Evolutionary conservation across 176 grass and related monocot species (phyloP), one percentile per base, ranked within the genome.

Genomic region (Metroxylon sagu): DNA sequence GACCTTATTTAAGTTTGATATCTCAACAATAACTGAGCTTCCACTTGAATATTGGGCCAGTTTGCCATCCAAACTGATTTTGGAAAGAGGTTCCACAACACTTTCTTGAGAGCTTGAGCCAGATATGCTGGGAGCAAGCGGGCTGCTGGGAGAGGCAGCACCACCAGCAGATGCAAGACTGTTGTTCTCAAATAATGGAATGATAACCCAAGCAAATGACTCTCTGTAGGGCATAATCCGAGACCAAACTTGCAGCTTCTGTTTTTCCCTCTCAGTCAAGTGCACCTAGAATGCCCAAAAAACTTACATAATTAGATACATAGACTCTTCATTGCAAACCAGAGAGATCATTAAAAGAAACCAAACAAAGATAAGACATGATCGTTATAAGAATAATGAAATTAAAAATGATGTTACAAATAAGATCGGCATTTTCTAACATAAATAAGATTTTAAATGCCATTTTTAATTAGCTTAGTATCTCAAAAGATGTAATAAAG

Each of bases 161-260:
- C 84, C 85, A 65, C 68, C 79, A 53, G 48, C 65, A 54, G 61
- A 76, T 78, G 70, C 76, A 81, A 72, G 61, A 77, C 82, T 83
- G 63, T 74, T 97, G 70, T 75, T 83, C 58, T 98, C 93, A 68
- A 89, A 98, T 15, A 98, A 69, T 21, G 93, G 93, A 75, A 98
- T 82, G 59, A 98, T 82, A 51, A 84, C 79, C 93, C 93, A 98
- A 50, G 88, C 93, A 79, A 98, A 98, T 21, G 93, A 77, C 61
- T 98, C 87, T 89, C 74, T 83, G 23, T 85, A 89, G 59, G 87
- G 81, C 84, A 98, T 85, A 55, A 98, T 77, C 61, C 76, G 79
- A 69, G 87, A 98, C 93, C 93, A 98, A 54, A 98, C 82, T 83
- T 98, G 93, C 17, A 98, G 85, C 53, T 92, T 98, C 61, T 98